Base-by-base conservation (phyloP, 345 rosid genomes). In the Hibiscus tridactylites region DNA sequence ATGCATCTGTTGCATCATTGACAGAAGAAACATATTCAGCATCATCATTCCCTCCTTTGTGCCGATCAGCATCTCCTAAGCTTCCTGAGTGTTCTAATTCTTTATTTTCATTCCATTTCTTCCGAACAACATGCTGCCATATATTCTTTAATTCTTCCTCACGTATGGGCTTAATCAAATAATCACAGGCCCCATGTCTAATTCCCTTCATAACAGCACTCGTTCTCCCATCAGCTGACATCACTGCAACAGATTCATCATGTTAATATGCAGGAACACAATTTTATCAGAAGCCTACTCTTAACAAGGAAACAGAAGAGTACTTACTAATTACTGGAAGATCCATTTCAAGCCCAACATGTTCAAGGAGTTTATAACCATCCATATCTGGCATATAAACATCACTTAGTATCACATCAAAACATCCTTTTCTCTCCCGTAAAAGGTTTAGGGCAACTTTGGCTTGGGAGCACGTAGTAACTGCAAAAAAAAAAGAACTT, bases 371-470 rank as follows among this genome's bases (percentile, higher is more conserved):
- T 70, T 88, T 90, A 77, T 72, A 92, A 4, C 96, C 97, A 82
- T 92, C 96, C 80, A 88, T 85, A 68, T 90, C 96, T 2, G 96
- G 97, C 97, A 92, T 92, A 71, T 90, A 86, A 46, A 90, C 92
- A 81, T 89, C 97, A 70, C 93, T 86, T 16, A 91, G 72, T 19
- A 91, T 88, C 46, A 91, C 72, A 80, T 91, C 95, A 64, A 86
- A 91, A 74, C 78, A 80, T 31, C 82, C 91, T 79, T 86, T 91
- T 65, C 74, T 83, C 75, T 91, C 87, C 64, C 98, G 84, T 6
- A 93, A 79, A 69, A 83, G 72, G 42, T 78, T 75, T 75, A 93
- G 73, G 28, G 97, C 97, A 75, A 76, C 83, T 78, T 65, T 84
- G 0, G 97, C 89, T 78, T 87, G 90, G 67, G 86, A 75, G 49